phyloP scores from a whole-genome alignment of 495 filamentous ascomycete genomes.

The Parathielavia hyrcaniae region DNA sequence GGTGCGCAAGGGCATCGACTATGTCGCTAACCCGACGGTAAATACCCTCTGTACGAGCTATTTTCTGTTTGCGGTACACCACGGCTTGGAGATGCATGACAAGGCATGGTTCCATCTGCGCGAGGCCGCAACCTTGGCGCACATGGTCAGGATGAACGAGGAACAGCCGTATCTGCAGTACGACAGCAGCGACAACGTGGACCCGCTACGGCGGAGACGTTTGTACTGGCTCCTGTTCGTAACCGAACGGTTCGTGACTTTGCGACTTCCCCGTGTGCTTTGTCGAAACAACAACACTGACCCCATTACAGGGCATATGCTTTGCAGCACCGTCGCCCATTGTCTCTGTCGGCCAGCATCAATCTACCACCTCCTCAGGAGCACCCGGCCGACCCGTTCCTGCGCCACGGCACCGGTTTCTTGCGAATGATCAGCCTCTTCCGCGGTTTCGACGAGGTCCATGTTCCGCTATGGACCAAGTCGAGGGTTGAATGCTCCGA shows the following conservation, averaged over 20 bases:
- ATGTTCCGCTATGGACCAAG: slow-evolving; percentile 70
- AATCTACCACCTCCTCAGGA: slow-evolving; percentile 59
- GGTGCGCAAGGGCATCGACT: slow-evolving; percentile 67
- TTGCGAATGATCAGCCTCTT: slow-evolving; percentile 61
- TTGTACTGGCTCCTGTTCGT: slow-evolving; percentile 69
- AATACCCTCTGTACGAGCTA: slow-evolving; percentile 70
- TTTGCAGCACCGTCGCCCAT: slow-evolving; percentile 64
- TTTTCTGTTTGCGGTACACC: slow-evolving; percentile 71
- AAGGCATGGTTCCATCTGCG: slow-evolving; percentile 69
- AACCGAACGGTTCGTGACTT: slow-evolving; percentile 57
- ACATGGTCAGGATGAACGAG: slow-evolving; percentile 55
- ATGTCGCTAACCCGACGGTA: slow-evolving; percentile 61
- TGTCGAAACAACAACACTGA: slow-evolving; percentile 16
- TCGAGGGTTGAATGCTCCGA: slow-evolving; percentile 51
- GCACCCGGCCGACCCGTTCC: slow-evolving; percentile 52
- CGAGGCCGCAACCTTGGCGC: slow-evolving; percentile 59
- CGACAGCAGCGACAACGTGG: slow-evolving; percentile 47
- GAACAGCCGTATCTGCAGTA: slow-evolving; percentile 54
- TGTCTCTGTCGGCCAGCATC: slow-evolving; percentile 52
- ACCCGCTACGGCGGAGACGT: slow-evolving; percentile 49
- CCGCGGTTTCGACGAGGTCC: slow-evolving; percentile 64
- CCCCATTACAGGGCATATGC: slow-evolving; percentile 54
- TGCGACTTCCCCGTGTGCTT: background rate
- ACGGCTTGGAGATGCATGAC: slow-evolving; percentile 63
- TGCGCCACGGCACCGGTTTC: slow-evolving; percentile 52